phyloP scores from a whole-genome alignment of 2,329 filamentous ascomycete genomes.

The Apiospora aurea region DNA sequence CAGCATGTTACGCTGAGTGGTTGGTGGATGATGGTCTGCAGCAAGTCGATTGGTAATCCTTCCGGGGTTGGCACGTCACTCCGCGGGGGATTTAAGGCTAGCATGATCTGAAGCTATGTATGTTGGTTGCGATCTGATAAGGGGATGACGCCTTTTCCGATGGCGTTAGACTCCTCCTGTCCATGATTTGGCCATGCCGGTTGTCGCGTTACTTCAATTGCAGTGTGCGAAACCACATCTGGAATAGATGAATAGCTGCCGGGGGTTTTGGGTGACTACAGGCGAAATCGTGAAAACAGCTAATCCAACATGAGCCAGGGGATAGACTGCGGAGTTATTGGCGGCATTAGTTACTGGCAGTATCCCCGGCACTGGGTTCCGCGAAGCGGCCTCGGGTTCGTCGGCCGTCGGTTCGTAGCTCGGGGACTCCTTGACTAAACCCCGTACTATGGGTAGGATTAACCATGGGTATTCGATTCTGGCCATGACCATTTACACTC shows the following conservation, averaged over 20 bases:
- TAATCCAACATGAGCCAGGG: background rate
- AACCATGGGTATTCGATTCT: background rate
- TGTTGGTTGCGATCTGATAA: background rate
- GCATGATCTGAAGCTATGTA: background rate
- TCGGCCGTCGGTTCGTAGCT: background rate
- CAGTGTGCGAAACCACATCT: background rate
- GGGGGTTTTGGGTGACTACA: too few relatives aligned
- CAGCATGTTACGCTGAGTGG: background rate
- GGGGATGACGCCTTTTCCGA: background rate
- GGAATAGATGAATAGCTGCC: background rate
- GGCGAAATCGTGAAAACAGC: background rate
- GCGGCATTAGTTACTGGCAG: too few relatives aligned
- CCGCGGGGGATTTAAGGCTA: background rate
- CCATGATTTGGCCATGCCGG: background rate
- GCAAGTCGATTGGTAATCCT: constrained; percentile 3
- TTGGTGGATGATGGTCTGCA: background rate
- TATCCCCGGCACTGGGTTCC: too few relatives aligned
- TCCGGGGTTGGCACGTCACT: background rate
- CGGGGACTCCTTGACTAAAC: too few relatives aligned
- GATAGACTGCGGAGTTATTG: background rate
- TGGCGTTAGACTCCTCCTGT: background rate
- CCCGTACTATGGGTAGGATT: background rate
- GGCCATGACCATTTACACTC: background rate
- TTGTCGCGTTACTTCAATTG: background rate
- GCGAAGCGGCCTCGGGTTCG: too few relatives aligned